A percentile compares a stretch with the other conserved stretches of the same genome.
phyloP scores from a whole-genome alignment of 345 rosid genomes.

The Gossypium arboreum region DNA sequence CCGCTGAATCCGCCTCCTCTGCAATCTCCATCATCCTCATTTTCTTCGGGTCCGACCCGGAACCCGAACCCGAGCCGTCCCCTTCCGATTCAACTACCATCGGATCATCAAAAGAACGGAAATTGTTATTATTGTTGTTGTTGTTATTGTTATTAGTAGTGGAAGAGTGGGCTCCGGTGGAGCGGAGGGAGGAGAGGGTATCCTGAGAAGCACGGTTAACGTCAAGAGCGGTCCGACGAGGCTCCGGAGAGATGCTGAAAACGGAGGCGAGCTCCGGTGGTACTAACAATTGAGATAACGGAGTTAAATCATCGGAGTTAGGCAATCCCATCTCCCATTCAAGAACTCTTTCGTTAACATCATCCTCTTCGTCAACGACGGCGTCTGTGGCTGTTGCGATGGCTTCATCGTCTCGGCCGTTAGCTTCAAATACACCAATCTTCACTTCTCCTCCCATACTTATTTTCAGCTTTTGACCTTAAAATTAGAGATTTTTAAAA shows the following conservation, averaged over 20 bases:
- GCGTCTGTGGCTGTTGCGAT: background rate
- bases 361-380: conserved; percentile 28
- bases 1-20: conserved; percentile 79
- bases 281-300: conserved; percentile 61
- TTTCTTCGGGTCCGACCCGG: conserved; percentile 58
- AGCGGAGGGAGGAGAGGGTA: conserved; percentile 57
- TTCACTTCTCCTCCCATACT: conserved; percentile 37
- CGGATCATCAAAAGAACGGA: conserved; percentile 34
- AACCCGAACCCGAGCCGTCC: conserved; percentile 46
- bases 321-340: conserved; percentile 97
- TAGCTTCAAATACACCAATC: conserved; percentile 32
- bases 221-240: conserved; percentile 47
- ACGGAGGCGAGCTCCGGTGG: conserved; percentile 81
- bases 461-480: background rate
- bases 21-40: conserved; percentile 45
- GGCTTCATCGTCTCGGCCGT: conserved; percentile 29
- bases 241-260: conserved; percentile 69
- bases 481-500: conserved; percentile 4
- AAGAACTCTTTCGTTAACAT: conserved; percentile 50
- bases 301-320: conserved; percentile 57
- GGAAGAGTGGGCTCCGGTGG: conserved; percentile 28
- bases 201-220: conserved; percentile 68
- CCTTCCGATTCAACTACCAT: conserved; percentile 44
- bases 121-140: conserved; percentile 24
- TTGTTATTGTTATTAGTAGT: conserved; percentile 1